A percentile compares a stretch with the other conserved stretches of the same genome.
These are phyloP conservation scores for Leptodermis oblonga DNA, from an alignment of 257 asterid species.

Conservation along the genomic window DNA sequence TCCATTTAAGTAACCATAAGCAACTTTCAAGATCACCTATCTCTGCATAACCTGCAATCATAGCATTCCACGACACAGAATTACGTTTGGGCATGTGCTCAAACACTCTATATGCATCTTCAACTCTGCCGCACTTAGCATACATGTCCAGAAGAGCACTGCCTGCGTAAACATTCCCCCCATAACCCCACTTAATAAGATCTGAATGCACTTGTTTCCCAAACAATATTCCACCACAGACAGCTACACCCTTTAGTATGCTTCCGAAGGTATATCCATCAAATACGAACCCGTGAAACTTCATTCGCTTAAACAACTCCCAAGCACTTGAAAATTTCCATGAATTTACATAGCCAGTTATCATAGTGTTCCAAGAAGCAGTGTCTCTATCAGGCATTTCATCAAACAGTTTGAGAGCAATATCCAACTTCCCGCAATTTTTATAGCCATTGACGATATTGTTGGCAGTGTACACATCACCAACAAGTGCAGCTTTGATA, in stretches of 20 bases:
- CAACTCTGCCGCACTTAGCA: constrained; percentile 54
- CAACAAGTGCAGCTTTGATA: constrained; percentile 38
- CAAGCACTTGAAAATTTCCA: constrained; percentile 44
- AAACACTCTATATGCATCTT: constrained; percentile 57
- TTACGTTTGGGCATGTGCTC: constrained; percentile 52
- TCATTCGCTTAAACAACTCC: constrained; percentile 57
- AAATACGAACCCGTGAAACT: constrained; percentile 35
- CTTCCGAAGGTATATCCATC: constrained; percentile 76
- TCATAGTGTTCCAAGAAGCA: constrained; percentile 77
- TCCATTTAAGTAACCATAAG: constrained; percentile 40
- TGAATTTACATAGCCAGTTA: constrained; percentile 56
- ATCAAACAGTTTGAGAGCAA: constrained; percentile 64
- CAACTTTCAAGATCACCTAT: constrained; percentile 38
- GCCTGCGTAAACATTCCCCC: constrained; percentile 58
- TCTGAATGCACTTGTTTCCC: constrained; percentile 74
- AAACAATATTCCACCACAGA: constrained; percentile 24
- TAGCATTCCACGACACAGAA: constrained; percentile 78
- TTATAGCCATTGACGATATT: constrained; percentile 47
- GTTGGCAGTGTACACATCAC: constrained; percentile 50
- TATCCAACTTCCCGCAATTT: constrained; percentile 41
- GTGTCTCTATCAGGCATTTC: constrained; percentile 72
- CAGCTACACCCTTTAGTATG: constrained; percentile 66
- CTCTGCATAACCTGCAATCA: constrained; percentile 73
- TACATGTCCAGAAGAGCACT: constrained; percentile 84
- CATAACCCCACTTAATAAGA: constrained; percentile 56